phyloP scores from a whole-genome alignment of 306 rosid species.

The Elaeagnus macrophylla region DNA sequence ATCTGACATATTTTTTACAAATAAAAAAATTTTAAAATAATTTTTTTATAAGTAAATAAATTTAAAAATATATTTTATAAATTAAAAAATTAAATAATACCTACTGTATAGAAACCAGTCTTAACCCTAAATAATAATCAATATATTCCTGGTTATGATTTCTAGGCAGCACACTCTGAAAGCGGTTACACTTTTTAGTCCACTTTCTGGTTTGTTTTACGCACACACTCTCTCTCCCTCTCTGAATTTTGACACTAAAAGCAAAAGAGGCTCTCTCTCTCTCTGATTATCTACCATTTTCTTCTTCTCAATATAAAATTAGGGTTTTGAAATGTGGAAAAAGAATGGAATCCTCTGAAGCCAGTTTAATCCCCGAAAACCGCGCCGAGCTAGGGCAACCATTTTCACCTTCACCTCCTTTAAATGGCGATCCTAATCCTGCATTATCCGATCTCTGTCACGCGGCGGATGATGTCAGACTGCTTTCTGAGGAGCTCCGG shows the following conservation, averaged over 20 bases:
- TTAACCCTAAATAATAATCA: no score
- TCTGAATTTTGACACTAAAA: not conserved
- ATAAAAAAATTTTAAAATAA: no score
- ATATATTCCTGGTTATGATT: no score
- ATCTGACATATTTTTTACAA: no score
- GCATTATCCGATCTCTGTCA: constrained; percentile 32
- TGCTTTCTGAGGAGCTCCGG: constrained; percentile 11
- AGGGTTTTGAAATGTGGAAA: constrained; percentile 98
- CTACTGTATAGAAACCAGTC: no score
- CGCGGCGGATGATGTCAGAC: constrained; percentile 1
- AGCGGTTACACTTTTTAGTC: no score
- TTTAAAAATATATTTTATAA: no score
- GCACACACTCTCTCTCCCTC: not conserved
- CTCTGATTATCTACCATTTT: not conserved
- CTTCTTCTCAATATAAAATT: constrained; percentile 18
- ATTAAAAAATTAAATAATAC: no score
- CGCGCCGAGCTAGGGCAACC: constrained; percentile 15
- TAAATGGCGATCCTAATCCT: constrained; percentile 36
- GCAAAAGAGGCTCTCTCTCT: not conserved
- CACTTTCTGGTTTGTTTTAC: no score
- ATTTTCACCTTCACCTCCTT: constrained; percentile 5
- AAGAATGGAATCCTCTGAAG: constrained; percentile 68
- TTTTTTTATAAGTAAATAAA: no score
- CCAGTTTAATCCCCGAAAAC: constrained; percentile 20
- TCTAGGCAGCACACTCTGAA: no score